phyloP scores from a whole-genome alignment of 352 stramenopile genomes.

The Phytophthora foliorum region DNA sequence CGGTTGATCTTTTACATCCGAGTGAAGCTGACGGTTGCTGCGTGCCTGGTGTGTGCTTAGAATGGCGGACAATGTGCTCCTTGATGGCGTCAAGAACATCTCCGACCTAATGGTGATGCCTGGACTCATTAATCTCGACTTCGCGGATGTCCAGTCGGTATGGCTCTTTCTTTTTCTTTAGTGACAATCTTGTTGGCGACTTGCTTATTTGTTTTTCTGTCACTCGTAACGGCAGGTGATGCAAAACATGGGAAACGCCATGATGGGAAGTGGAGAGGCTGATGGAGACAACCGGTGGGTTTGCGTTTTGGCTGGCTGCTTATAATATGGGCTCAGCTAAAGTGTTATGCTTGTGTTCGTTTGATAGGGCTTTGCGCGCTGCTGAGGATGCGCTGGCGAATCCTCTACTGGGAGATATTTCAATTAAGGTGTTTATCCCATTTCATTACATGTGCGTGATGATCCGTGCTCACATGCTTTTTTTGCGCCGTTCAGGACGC shows the following conservation, averaged over 20 bases:
- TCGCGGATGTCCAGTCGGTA: conserved; percentile 89
- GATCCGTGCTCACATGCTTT: background rate
- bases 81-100: conserved; percentile 91
- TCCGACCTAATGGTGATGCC: conserved; percentile 92
- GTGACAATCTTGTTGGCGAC: background rate
- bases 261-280: conserved; percentile 94
- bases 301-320: background rate
- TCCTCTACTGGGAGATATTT: conserved; percentile 91
- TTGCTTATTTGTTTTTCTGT: conserved; percentile 3
- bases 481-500: conserved; percentile 59
- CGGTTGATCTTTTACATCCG: background rate
- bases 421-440: conserved; percentile 67
- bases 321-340: conserved; percentile 12
- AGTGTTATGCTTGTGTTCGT: conserved; percentile 11
- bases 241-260: conserved; percentile 89
- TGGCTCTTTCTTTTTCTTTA: conserved; percentile 1
- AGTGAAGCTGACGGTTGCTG: background rate
- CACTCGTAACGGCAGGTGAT: conserved; percentile 60
- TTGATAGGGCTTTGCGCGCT: conserved; percentile 68
- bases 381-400: conserved; percentile 91
- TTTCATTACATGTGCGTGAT: background rate
- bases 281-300: conserved; percentile 88
- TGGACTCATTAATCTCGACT: conserved; percentile 90
- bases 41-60: conserved; percentile 32
- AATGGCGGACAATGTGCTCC: conserved; percentile 86